Evolutionary conservation across 2,329 filamentous ascomycete species (phyloP).

Genomic region (Ceratocystis alfenasii): DNA sequence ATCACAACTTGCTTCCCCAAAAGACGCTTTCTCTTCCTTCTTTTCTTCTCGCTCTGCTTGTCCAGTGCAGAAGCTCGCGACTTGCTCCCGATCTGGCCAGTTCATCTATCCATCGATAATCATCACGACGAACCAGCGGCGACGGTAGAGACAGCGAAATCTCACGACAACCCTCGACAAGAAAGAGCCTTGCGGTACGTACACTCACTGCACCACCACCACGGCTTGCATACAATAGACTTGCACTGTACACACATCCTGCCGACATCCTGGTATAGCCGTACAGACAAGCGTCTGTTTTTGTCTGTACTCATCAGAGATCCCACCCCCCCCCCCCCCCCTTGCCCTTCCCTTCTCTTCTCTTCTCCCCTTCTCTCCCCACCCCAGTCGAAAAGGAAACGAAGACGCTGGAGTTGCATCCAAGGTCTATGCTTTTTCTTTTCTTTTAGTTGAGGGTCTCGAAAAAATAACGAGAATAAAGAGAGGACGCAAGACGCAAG

Average conservation of each 20-base stretch:
- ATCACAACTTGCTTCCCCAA: background rate
- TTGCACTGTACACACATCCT: background rate
- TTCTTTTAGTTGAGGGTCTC: conserved; percentile 4
- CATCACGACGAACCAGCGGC: too few species aligned
- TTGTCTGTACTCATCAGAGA: conserved; percentile 1
- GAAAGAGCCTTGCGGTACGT: too few species aligned
- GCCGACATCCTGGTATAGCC: background rate
- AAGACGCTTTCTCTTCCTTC: background rate
- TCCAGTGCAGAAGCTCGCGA: background rate
- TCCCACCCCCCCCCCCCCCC: background rate
- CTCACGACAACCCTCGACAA: too few species aligned
- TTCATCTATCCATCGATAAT: too few species aligned
- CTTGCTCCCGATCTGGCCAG: background rate
- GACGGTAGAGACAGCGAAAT: too few species aligned
- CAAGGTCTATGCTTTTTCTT: conserved; percentile 19
- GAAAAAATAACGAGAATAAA: conserved; percentile 5
- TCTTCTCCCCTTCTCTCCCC: background rate
- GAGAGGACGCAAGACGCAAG: background rate
- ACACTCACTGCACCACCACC: too few species aligned
- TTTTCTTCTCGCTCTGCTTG: background rate
- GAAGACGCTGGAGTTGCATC: conserved; percentile 19
- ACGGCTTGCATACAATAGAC: background rate
- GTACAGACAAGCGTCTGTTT: conserved; percentile 9
- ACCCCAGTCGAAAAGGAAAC: conserved; percentile 17
- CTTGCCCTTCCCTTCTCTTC: background rate